Conservation (phyloP, 352 stramenopile genomes). For the Globisporangium middletonii region DNA sequence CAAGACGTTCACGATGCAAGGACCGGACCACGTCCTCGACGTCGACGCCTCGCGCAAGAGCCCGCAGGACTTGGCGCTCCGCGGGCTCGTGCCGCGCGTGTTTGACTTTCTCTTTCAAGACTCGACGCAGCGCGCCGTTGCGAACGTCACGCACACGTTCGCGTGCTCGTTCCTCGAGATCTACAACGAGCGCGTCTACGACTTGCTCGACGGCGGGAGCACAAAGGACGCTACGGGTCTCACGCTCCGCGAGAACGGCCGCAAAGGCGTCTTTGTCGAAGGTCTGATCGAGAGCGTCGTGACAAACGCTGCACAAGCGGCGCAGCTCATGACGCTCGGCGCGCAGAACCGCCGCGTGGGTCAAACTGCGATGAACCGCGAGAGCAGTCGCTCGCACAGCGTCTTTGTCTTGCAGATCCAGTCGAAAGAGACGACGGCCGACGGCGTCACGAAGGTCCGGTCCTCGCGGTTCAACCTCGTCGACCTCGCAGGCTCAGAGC, state of each 20-base stretch:
- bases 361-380: conserved; percentile 83
- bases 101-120: conserved; percentile 83
- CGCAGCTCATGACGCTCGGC: conserved; percentile 69
- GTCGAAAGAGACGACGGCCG: conserved; percentile 44
- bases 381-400: conserved; percentile 80
- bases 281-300: conserved; percentile 73
- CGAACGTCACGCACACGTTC: conserved; percentile 58
- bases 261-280: conserved; percentile 72
- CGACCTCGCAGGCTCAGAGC: conserved; percentile 97
- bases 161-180: conserved; percentile 92
- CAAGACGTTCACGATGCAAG: conserved; percentile 87
- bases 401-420: conserved; percentile 83
- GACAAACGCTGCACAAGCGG: conserved; percentile 53
- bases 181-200: conserved; percentile 93
- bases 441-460: conserved; percentile 62
- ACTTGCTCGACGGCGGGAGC: conserved; percentile 78
- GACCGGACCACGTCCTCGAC: conserved; percentile 63
- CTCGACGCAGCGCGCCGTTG: conserved; percentile 8
- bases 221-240: conserved; percentile 48
- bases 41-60: conserved; percentile 28
- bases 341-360: conserved; percentile 71
- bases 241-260: conserved; percentile 64
- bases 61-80: conserved; percentile 30
- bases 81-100: conserved; percentile 71
- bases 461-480: conserved; percentile 96